Evolutionary conservation across 805 yeast species (phyloP).

Genomic region (Starmerella davenportii): DNA sequence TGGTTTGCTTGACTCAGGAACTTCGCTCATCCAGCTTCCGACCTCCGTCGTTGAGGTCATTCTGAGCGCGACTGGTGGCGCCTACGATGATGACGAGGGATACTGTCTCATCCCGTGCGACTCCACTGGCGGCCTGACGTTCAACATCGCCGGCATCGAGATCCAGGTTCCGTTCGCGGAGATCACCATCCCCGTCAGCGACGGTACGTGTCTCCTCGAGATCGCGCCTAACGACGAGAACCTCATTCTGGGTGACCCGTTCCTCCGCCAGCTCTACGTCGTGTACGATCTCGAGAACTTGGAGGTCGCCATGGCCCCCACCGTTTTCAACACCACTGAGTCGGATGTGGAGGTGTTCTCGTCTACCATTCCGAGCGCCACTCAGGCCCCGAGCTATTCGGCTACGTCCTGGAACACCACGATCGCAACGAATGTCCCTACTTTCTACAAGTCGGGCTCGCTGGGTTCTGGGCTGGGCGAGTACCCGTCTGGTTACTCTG

Average conservation of each 20-base stretch:
- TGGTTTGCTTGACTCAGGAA: constrained; percentile 37
- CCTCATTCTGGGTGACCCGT: constrained; percentile 44
- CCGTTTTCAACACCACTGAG: constrained; percentile 19
- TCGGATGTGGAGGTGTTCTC: constrained; percentile 18
- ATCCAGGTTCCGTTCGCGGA: constrained; percentile 30
- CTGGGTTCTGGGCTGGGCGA: not conserved
- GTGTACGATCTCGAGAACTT: constrained; percentile 47
- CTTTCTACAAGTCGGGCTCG: not conserved
- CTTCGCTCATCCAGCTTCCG: constrained; percentile 33
- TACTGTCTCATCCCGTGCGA: constrained; percentile 28
- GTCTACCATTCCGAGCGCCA: constrained; percentile 18
- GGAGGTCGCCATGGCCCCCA: constrained; percentile 39
- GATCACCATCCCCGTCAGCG: constrained; percentile 9
- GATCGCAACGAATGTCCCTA: not conserved
- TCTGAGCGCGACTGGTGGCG: constrained; percentile 25
- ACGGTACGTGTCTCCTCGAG: constrained; percentile 14
- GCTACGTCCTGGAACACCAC: constrained; percentile 6
- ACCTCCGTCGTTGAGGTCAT: constrained; percentile 19
- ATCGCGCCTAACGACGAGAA: constrained; percentile 19
- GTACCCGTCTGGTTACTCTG: not conserved
- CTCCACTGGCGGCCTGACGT: constrained; percentile 22
- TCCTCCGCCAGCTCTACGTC: constrained; percentile 45
- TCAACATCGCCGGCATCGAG: constrained; percentile 34
- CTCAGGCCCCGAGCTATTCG: constrained; percentile 15
- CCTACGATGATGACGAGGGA: constrained; percentile 24